Evolutionary conservation across 768 basidiomycete genomes (phyloP), one percentile per base, ranked within the genome.

Genomic region (Candolleomyces efflorescens): DNA sequence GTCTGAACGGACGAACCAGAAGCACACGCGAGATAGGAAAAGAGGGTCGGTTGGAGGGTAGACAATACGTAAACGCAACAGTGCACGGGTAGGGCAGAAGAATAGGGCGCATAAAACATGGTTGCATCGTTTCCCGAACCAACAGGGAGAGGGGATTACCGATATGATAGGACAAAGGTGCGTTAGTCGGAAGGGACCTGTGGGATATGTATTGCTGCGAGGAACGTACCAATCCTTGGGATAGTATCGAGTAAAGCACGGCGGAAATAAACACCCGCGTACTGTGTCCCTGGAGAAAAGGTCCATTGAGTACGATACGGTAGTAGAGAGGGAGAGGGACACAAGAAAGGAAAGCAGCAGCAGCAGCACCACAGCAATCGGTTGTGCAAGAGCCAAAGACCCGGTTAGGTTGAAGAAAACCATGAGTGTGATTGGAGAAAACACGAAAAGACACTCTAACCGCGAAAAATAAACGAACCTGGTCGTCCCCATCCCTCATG

Each of bases 401-500:
- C 36, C 51, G 51, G 51, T 9, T 20, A 13, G 6, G 32, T 18
- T 48, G 53, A 38, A 41, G 50, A 48, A 27, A 53, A 51, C 22
- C 24, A 48, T 24, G 43, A 44, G 26, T 36, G 49, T 17, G 58
- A 55, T 38, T 20, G n/a, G 22, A 50, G 49, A 17, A 18, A 36
- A n/a, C n/a, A n/a, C n/a, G 49, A 13, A 27, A 18, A 24, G 32
- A 18, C 18, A 27, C 17, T n/a, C 22, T n/a, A 36, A n/a, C n/a
- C n/a, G 37, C 13, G 45, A 39, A 50, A 36, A n/a, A 27, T 54
- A 44, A 57, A 65, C 77, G 41, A 64, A 85, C 87, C 86, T 60
- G 84, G 89, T 62, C 76, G 72, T 22, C 90, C 89, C 89, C 90
- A 92, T 12, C 90, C 90, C 44, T 83, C 81, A 63, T 87, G 89